Percentiles rank a stretch among this genome's conserved stretches.
phyloP scores from a whole-genome alignment of 495 filamentous ascomycete species.

The Trichoderma orchidacearum region DNA sequence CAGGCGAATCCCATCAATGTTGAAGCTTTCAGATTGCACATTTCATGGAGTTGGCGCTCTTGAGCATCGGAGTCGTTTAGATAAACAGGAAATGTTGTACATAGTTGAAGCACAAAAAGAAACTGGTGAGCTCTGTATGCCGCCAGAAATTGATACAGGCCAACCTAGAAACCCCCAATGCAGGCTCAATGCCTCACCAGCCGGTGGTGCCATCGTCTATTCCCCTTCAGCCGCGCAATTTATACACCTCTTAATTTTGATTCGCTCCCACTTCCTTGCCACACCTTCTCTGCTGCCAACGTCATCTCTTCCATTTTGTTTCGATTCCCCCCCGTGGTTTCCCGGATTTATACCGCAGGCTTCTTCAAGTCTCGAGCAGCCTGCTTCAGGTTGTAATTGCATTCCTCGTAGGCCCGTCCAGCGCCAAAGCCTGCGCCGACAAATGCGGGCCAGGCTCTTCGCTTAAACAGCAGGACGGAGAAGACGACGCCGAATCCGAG shows the following conservation, averaged over 20 bases:
- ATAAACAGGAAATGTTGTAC: constrained; percentile 1
- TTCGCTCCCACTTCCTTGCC: neutral
- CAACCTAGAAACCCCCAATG: neutral
- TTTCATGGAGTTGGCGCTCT: neutral
- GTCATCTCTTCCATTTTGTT: neutral
- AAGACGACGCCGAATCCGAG: constrained; percentile 95
- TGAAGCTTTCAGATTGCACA: neutral
- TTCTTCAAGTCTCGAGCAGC: constrained; percentile 36
- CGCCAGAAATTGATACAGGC: neutral
- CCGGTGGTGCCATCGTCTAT: neutral
- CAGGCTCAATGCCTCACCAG: neutral
- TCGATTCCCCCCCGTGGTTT: too few relatives aligned
- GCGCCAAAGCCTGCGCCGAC: constrained; percentile 90
- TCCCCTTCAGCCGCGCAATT: neutral
- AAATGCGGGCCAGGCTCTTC: constrained; percentile 89
- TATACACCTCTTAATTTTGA: neutral
- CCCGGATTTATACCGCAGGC: constrained; percentile 6
- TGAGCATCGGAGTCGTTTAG: neutral
- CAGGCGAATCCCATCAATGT: too few relatives aligned
- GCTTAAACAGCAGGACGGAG: constrained; percentile 94
- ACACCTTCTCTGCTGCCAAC: neutral
- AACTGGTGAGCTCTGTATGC: neutral
- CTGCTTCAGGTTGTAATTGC: constrained; percentile 50
- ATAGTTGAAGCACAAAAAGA: neutral
- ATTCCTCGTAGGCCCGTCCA: constrained; percentile 92